Evolutionary conservation across 768 basidiomycete genomes (phyloP), one percentile per base, ranked within the genome.

Genomic region (Pisolithus marmoratus): DNA sequence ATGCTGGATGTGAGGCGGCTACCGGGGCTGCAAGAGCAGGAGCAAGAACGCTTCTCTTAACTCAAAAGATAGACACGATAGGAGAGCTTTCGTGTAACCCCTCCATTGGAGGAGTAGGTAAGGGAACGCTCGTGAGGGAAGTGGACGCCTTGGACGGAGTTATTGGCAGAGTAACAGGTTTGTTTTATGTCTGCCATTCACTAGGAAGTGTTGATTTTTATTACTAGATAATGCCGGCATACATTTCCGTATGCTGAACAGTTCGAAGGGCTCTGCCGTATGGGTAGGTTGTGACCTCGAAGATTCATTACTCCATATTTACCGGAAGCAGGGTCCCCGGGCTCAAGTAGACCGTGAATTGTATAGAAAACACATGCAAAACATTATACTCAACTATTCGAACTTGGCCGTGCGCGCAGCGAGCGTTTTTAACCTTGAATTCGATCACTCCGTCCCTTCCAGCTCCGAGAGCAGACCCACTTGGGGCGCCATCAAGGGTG

Each of bases 1-100:
- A 95, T 72, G 93, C 93, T 27, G 93, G 93, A 1, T 92, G 90
- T 60, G 93, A 95, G 64, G 93, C 93, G 1, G 92, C 93, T 0
- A 81, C 91, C 5, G 93, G 86, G 2, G 78, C 92, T 15, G 91
- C 93, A 1, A 76, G 93, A 42, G 80, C 85, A 0, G 91, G 93
- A 1, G 91, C 92, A 2, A 76, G 78, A 55, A 94, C 91, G 0
- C 59, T 92, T 8, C 74, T 95, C 8, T 67, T 95, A 51, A 95
- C 93, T 1, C 92, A 93, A 65, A 84, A 79, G 48, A 62, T 90
- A 15, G 84, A 87, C 46, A 91, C 84, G 0, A 81, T 95, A 43
- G 93, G 93, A 31, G 83, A 81, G 55, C 71, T 95, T 60, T 93
- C 90, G 20, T 95, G 93, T 60, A 95, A 95, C 65, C 93, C 93